Conservation (phyloP, 805 yeast genomes). For the Nakazawaea wickerhamii region DNA sequence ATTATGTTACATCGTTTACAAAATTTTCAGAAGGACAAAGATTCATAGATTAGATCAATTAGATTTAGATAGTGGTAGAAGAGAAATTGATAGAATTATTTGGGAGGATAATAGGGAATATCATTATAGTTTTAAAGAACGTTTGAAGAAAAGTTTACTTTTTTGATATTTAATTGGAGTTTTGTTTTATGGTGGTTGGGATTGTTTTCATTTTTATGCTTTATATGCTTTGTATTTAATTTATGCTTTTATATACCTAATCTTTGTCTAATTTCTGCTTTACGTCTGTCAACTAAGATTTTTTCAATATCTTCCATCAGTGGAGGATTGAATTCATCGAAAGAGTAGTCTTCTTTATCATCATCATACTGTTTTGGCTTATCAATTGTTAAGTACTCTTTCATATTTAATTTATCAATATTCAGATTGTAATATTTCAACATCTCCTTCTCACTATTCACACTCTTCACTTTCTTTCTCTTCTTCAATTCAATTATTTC, state of each 20-base stretch:
- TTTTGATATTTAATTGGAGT: slow-evolving; percentile 1
- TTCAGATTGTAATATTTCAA: slow-evolving; percentile 17
- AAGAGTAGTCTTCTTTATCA: slow-evolving; percentile 12
- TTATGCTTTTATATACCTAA: slow-evolving; percentile 20
- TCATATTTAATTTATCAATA: slow-evolving; percentile 20
- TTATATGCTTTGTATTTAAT: too few species aligned
- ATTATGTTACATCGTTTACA: slow-evolving; percentile 42
- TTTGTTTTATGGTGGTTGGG: not conserved
- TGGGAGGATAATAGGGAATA: slow-evolving; percentile 68
- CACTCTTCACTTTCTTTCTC: slow-evolving; percentile 19
- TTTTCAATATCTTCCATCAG: slow-evolving; percentile 35
- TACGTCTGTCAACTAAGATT: slow-evolving; percentile 41
- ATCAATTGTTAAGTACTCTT: slow-evolving; percentile 38
- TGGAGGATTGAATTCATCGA: slow-evolving; percentile 27
- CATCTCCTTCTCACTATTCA: slow-evolving; percentile 14
- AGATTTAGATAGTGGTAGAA: slow-evolving; percentile 79
- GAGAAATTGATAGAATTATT: slow-evolving; percentile 73
- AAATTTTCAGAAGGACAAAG: slow-evolving; percentile 55
- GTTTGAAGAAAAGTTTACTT: slow-evolving; percentile 21
- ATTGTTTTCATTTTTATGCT: slow-evolving; percentile 12
- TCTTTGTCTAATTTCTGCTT: slow-evolving; percentile 36
- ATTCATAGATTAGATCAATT: slow-evolving; percentile 66
- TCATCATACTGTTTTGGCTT: slow-evolving; percentile 14
- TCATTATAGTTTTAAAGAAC: slow-evolving; percentile 27
- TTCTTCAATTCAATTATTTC: slow-evolving; percentile 34